Evolutionary conservation across 805 yeast genomes (phyloP).

Genomic region (Metschnikowia aberdeeniae): DNA sequence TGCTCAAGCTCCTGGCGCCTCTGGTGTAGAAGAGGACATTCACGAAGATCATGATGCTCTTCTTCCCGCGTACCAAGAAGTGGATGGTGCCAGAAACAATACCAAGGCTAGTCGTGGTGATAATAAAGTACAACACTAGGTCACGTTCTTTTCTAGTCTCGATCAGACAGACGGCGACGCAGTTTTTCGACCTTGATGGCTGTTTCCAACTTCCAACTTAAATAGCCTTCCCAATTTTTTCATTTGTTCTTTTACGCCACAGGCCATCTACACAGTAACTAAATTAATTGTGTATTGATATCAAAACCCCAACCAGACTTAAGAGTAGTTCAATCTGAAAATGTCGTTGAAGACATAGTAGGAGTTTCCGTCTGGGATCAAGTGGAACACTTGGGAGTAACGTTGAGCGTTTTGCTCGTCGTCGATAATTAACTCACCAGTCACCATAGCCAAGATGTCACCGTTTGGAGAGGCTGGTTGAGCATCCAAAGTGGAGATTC

Average conservation of each 20-base stretch:
- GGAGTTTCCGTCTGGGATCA: constrained; percentile 86
- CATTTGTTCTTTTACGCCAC: neutral
- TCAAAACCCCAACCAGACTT: constrained; percentile 18
- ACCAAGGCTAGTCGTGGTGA: neutral
- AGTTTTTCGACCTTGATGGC: neutral
- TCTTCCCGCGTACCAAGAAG: constrained; percentile 2
- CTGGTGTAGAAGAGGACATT: neutral
- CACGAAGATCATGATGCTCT: neutral
- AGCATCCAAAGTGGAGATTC: constrained; percentile 93
- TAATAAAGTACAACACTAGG: constrained; percentile 1
- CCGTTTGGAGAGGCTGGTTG: constrained; percentile 94
- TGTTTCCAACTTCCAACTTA: no score
- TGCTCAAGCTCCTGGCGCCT: neutral
- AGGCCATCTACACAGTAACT: neutral
- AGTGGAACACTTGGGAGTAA: constrained; percentile 96
- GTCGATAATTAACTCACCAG: constrained; percentile 89
- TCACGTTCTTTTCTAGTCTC: neutral
- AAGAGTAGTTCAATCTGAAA: constrained; percentile 87
- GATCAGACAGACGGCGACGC: neutral
- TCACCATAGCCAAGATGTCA: constrained; percentile 94
- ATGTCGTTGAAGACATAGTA: constrained; percentile 96
- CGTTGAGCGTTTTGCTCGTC: constrained; percentile 95
- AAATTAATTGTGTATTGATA: neutral
- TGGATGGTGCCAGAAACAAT: neutral
- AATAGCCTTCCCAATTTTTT: no score